A percentile compares a stretch with the other conserved stretches of the same genome.
Evolutionary conservation across 306 rosid genomes (phyloP).

Genomic region (Quercus parvula): DNA sequence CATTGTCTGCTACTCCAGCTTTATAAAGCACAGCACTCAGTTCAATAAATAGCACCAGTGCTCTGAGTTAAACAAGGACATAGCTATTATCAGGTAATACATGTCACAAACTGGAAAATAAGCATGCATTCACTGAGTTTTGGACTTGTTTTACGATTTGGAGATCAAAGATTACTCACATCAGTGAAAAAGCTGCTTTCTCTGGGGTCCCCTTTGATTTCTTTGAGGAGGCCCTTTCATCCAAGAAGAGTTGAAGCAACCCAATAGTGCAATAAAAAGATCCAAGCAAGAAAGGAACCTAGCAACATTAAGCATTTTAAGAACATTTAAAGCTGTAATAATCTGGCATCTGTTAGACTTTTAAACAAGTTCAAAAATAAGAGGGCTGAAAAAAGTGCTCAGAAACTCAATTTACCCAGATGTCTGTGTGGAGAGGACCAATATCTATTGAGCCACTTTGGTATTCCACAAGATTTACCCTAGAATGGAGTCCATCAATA

Average conservation of each 20-base stretch:
- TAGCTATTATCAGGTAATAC: not conserved
- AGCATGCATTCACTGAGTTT: not conserved
- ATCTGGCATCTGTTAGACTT: not conserved
- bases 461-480: slow-evolving; percentile 72
- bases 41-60: slow-evolving; percentile 61
- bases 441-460: slow-evolving; percentile 44
- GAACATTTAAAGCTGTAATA: not conserved
- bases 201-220: slow-evolving; percentile 36
- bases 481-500: slow-evolving; percentile 79
- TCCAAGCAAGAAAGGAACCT: slow-evolving; percentile 84
- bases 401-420: slow-evolving; percentile 39
- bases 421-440: slow-evolving; percentile 63
- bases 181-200: slow-evolving; percentile 42
- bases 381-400: not conserved
- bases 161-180: slow-evolving; percentile 39
- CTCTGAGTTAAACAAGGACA: slow-evolving; percentile 37
- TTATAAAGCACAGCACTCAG: slow-evolving; percentile 85
- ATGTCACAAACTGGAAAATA: not conserved
- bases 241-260: slow-evolving; percentile 61
- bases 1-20: slow-evolving; percentile 63
- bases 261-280: slow-evolving; percentile 71
- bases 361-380: not conserved
- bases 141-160: not conserved
- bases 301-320: slow-evolving; percentile 1
- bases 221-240: slow-evolving; percentile 38